A percentile compares a stretch with the other conserved stretches of the same genome.
These are phyloP conservation scores for Boletus edulis DNA, from an alignment of 768 basidiomycete species.

Conservation along the genomic window DNA sequence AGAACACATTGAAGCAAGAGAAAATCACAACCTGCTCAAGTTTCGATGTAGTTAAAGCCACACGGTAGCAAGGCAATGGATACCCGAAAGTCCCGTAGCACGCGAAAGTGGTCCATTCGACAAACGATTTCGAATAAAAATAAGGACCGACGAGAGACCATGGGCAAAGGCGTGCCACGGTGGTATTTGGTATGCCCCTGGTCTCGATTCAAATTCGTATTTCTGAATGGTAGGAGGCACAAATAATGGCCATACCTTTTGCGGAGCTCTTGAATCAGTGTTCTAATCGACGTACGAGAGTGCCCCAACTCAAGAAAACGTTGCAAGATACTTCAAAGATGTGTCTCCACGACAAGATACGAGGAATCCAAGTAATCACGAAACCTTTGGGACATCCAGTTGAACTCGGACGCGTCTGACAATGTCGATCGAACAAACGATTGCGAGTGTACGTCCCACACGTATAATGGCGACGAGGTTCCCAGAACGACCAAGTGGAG, in stretches of 20 bases:
- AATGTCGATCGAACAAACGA: constrained; percentile 51
- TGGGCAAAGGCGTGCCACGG: constrained; percentile 66
- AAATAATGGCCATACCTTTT: constrained; percentile 40
- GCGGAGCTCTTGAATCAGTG: constrained; percentile 46
- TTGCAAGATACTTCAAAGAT: constrained; percentile 45
- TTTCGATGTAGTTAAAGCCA: constrained; percentile 50
- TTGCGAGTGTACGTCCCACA: constrained; percentile 57
- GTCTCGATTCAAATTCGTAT: constrained; percentile 31
- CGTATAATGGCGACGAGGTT: constrained; percentile 61
- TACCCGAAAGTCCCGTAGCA: constrained; percentile 12
- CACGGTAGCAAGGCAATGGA: constrained; percentile 36
- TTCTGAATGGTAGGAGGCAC: neutral
- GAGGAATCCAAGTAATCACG: constrained; percentile 4
- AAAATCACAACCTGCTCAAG: constrained; percentile 49
- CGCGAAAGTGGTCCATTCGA: constrained; percentile 38
- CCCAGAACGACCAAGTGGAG: constrained; percentile 62
- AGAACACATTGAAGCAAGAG: constrained; percentile 57
- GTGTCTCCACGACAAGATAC: neutral
- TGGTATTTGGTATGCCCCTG: constrained; percentile 48
- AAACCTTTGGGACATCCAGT: constrained; percentile 57
- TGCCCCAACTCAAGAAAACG: constrained; percentile 73
- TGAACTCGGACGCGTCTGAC: constrained; percentile 36
- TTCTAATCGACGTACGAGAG: constrained; percentile 65
- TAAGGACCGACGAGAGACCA: constrained; percentile 53
- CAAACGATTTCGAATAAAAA: constrained; percentile 48